A percentile compares a stretch with the other conserved stretches of the same genome.
Evolutionary conservation across 345 rosid species (phyloP).

Genomic region (Eutrema japonicum): DNA sequence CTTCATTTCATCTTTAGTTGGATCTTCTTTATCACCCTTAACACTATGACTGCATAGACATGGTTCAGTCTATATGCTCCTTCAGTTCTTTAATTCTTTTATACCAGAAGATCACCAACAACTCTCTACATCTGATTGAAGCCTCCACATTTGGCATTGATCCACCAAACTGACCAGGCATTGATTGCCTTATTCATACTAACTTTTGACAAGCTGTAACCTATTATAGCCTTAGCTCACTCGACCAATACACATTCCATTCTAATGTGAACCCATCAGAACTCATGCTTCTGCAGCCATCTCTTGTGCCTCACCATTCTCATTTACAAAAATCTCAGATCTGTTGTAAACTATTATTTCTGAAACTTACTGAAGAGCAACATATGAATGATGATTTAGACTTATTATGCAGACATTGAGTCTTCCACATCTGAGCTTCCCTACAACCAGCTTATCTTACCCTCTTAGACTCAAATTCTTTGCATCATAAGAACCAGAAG

Average conservation of each 20-base stretch:
- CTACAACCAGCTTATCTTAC: not conserved
- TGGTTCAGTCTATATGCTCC: too few species aligned
- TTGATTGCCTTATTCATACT: not conserved
- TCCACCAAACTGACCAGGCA: not conserved
- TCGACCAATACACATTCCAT: not conserved
- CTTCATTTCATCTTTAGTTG: too few species aligned
- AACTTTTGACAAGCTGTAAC: not conserved
- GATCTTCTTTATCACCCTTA: too few species aligned
- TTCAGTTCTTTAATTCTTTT: too few species aligned
- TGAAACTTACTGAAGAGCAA: not conserved
- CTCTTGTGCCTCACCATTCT: not conserved
- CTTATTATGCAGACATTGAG: not conserved
- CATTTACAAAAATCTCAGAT: not conserved
- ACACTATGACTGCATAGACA: too few species aligned
- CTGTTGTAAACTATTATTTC: not conserved
- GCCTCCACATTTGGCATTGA: not conserved
- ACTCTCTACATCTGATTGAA: not conserved
- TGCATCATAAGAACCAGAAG: not conserved
- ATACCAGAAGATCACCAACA: not conserved
- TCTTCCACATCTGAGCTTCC: not conserved
- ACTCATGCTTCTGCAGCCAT: not conserved
- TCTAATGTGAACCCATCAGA: not conserved
- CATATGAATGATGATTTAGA: too few species aligned
- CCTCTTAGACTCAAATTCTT: not conserved
- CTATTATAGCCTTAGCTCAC: not conserved